Conservation (phyloP, 345 rosid species). For the Eucalyptus tenuipes region DNA sequence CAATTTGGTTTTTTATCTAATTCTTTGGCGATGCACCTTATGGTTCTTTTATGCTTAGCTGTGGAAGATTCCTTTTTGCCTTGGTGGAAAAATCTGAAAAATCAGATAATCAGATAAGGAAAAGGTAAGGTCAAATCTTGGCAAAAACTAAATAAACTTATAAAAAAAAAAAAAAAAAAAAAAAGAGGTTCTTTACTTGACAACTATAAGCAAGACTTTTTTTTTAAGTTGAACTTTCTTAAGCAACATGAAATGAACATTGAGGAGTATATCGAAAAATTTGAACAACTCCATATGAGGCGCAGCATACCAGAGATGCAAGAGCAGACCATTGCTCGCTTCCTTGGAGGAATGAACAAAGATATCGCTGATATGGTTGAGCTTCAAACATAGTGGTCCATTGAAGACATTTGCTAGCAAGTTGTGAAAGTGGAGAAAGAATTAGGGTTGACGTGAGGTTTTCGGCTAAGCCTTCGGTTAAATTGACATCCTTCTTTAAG, state of each 20-base stretch:
- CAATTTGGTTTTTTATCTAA: too few relatives aligned
- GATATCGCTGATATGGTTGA: too few relatives aligned
- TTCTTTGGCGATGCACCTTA: too few relatives aligned
- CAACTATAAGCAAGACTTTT: background rate
- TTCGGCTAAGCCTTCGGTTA: background rate
- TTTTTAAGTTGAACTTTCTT: background rate
- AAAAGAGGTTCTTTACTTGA: background rate
- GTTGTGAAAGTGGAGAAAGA: background rate
- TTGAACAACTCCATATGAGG: background rate
- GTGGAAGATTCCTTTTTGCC: background rate
- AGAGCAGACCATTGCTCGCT: background rate
- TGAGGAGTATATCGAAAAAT: background rate
- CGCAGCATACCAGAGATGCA: background rate
- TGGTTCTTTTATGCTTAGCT: background rate
- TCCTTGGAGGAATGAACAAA: background rate
- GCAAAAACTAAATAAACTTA: background rate
- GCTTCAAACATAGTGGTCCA: background rate
- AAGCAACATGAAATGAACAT: too few relatives aligned
- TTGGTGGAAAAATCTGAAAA: background rate
- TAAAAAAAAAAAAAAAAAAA: too few relatives aligned
- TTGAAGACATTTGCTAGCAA: background rate
- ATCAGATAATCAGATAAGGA: background rate
- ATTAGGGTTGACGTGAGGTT: too few relatives aligned
- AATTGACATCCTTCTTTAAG: background rate
- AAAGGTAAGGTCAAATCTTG: background rate